Conservation (phyloP, 257 asterid species). For the Gynochthodes officinalis region DNA sequence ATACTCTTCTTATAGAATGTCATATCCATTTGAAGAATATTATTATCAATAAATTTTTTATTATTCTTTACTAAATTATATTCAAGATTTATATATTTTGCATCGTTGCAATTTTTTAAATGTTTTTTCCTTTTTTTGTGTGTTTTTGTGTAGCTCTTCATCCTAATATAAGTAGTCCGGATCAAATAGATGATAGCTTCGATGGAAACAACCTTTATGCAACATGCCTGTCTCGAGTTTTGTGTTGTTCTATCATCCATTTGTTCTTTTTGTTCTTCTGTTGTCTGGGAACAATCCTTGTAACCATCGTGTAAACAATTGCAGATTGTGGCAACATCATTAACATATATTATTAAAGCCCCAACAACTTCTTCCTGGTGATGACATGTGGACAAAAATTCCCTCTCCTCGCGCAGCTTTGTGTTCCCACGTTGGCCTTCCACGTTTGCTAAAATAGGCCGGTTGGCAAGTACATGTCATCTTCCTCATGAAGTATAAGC, state of each 20-base stretch:
- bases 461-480: too few species aligned
- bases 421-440: too few species aligned
- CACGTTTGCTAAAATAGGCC: too few species aligned
- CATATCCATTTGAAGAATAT: background rate
- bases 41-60: background rate
- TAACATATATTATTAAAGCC: too few species aligned
- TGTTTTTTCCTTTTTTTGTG: conserved; percentile 22
- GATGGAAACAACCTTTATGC: conserved; percentile 85
- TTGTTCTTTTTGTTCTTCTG: conserved; percentile 14
- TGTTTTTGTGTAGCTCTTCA: conserved; percentile 96
- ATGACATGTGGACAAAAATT: too few species aligned
- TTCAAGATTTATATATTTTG: background rate
- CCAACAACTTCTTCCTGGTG: too few species aligned
- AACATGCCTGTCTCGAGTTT: conserved; percentile 84
- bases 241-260: conserved; percentile 7
- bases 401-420: too few species aligned
- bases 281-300: conserved; percentile 10
- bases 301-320: conserved; percentile 30
- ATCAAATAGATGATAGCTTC: conserved; percentile 78
- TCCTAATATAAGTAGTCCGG: conserved; percentile 59
- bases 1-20: background rate
- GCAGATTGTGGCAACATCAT: conserved; percentile 88
- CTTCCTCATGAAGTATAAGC: too few species aligned
- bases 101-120: conserved; percentile 10
- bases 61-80: background rate